These are phyloP conservation scores for Vigna radiata DNA, from an alignment of 306 rosid species.

Conservation along the genomic window DNA sequence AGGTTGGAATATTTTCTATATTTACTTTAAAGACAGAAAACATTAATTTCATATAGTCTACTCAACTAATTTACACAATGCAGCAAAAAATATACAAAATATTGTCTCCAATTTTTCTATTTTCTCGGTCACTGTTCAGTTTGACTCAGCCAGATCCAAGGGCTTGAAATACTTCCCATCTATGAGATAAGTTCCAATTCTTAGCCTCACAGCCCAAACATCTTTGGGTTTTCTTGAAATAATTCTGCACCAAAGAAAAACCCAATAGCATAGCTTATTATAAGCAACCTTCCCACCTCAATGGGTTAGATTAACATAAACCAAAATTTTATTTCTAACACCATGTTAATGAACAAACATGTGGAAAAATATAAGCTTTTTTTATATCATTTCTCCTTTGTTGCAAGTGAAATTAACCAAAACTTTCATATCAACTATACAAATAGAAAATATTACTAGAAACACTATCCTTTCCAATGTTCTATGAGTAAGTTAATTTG, in stretches of 20 bases:
- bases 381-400: too few species aligned
- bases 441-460: too few species aligned
- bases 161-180: conserved; percentile 88
- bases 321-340: too few species aligned
- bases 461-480: too few species aligned
- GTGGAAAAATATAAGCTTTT: too few species aligned
- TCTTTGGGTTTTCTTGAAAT: conserved; percentile 90
- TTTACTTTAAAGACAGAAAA: too few species aligned
- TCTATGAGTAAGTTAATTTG: too few species aligned
- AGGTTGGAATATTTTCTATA: too few species aligned
- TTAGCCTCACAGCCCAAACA: conserved; percentile 83
- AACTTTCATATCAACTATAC: too few species aligned
- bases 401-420: too few species aligned
- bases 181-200: conserved; percentile 80
- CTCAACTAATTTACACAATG: background rate
- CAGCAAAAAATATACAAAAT: background rate
- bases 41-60: background rate
- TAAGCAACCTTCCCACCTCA: background rate
- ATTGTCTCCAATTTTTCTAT: background rate
- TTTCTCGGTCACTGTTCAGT: conserved; percentile 12
- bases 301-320: background rate
- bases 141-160: conserved; percentile 62
- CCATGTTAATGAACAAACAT: too few species aligned
- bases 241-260: conserved; percentile 56
- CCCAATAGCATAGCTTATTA: background rate